Conservation (phyloP, 768 basidiomycete species). For the Holtermannia corniformis region DNA sequence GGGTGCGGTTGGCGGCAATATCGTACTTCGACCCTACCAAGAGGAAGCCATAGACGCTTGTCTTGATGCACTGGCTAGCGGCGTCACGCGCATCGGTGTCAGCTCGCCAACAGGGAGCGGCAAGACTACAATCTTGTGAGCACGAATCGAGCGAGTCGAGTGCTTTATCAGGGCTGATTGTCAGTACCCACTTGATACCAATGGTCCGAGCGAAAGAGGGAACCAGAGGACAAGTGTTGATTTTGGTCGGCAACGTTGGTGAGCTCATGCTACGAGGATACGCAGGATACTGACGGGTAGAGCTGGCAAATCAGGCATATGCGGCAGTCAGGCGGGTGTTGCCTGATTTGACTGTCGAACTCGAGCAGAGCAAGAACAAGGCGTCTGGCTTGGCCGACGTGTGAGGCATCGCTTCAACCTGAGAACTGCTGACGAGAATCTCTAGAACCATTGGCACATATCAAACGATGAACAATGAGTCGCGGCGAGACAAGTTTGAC, state of each 20-base stretch:
- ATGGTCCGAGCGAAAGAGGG: neutral
- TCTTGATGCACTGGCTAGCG: conserved; percentile 56
- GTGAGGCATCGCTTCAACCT: conserved; percentile 46
- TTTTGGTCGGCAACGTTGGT: conserved; percentile 71
- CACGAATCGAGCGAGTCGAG: neutral
- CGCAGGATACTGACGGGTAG: conserved; percentile 41
- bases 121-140: conserved; percentile 77
- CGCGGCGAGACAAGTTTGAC: conserved; percentile 66
- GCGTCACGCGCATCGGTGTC: conserved; percentile 49
- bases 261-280: neutral
- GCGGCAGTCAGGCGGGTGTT: conserved; percentile 57
- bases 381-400: conserved; percentile 77
- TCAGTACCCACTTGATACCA: conserved; percentile 13
- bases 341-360: conserved; percentile 71
- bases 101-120: conserved; percentile 43
- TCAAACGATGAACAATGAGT: conserved; percentile 58
- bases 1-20: neutral
- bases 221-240: conserved; percentile 51
- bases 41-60: conserved; percentile 69
- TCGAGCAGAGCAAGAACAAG: conserved; percentile 73
- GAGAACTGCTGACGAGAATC: conserved; percentile 8
- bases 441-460: conserved; percentile 36
- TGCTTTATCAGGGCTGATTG: neutral
- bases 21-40: conserved; percentile 63
- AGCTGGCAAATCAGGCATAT: conserved; percentile 80